Evolutionary conservation across 768 basidiomycete genomes (phyloP).

Genomic region (Coprinopsis marcescibilis): DNA sequence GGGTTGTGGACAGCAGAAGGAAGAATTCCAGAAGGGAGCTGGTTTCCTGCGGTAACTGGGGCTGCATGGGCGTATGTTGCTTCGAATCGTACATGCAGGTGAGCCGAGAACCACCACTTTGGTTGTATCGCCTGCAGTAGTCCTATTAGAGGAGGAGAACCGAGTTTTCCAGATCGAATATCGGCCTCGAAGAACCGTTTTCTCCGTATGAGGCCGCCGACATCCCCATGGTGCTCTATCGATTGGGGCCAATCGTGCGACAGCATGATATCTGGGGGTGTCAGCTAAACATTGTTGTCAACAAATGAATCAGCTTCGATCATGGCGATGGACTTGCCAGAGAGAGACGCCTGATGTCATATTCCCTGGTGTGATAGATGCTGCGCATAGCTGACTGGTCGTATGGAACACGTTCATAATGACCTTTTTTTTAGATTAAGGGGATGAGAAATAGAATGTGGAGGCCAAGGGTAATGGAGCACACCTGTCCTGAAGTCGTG

Average conservation of each 20-base stretch:
- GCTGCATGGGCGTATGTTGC: conserved; percentile 50
- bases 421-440: conserved; percentile 39
- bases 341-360: conserved; percentile 72
- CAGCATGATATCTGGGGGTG: conserved; percentile 69
- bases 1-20: conserved; percentile 30
- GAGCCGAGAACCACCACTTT: conserved; percentile 89
- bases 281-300: conserved; percentile 37
- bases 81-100: conserved; percentile 84
- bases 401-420: conserved; percentile 82
- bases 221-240: conserved; percentile 80
- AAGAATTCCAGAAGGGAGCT: neutral
- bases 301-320: neutral
- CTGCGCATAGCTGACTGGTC: conserved; percentile 66
- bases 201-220: conserved; percentile 53
- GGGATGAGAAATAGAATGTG: neutral
- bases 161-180: conserved; percentile 59
- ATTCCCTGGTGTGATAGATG: conserved; percentile 89
- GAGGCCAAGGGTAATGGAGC: conserved; percentile 10
- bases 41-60: neutral
- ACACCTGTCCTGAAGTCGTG: conserved; percentile 68
- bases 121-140: conserved; percentile 70
- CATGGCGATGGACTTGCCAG: conserved; percentile 39
- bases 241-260: conserved; percentile 95
- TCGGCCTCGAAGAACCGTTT: conserved; percentile 79
- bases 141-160: conserved; percentile 82